Conservation (phyloP, 1,284 basidiomycete species). For the Puccinia horiana region DNA sequence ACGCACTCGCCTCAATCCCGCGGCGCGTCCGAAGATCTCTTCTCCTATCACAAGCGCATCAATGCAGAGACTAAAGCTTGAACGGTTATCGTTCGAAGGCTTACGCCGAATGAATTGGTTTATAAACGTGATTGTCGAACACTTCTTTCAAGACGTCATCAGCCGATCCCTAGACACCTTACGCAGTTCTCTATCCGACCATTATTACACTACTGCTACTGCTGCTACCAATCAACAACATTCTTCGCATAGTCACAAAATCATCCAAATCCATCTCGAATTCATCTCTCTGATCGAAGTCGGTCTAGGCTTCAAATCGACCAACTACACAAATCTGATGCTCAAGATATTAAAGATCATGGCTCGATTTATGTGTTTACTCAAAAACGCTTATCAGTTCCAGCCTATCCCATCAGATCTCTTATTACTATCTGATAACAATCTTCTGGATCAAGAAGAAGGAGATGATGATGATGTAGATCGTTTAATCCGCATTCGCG, state of each 20-base stretch:
- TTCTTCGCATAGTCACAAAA: no score
- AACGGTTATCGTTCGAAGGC: background rate
- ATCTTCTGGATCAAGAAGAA: no score
- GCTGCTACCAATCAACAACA: no score
- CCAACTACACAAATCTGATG: background rate
- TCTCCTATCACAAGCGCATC: background rate
- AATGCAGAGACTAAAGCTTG: background rate
- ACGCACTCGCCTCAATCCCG: background rate
- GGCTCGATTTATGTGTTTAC: no score
- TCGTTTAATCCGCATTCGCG: no score
- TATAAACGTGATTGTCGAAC: constrained; percentile 1
- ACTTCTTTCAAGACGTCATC: constrained; percentile 11
- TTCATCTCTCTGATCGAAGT: background rate
- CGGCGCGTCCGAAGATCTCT: background rate
- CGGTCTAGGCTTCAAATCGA: background rate
- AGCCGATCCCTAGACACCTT: background rate
- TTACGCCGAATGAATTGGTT: constrained; percentile 14
- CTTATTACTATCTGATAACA: no score
- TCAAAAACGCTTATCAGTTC: no score
- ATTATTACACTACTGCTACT: no score
- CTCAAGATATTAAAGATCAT: background rate
- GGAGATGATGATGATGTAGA: no score
- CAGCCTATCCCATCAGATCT: no score
- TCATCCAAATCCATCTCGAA: background rate
- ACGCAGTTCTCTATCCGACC: no score